These are phyloP conservation scores for Xylariaceae sp. DNA, from an alignment of 2,329 filamentous ascomycete species.

Conservation along the genomic window DNA sequence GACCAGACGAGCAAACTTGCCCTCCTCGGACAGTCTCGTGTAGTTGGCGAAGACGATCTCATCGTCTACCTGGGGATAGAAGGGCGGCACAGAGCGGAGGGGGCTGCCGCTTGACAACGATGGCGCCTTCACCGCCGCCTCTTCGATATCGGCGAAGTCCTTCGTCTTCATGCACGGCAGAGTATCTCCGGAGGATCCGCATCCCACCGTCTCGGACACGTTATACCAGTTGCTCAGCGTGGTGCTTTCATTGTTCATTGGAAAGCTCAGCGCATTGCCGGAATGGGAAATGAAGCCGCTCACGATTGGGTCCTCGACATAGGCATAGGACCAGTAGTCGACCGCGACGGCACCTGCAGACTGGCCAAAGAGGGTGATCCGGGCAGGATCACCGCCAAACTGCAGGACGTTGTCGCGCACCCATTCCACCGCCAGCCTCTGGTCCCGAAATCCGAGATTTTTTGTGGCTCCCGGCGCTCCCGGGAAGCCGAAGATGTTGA, in stretches of 20 bases:
- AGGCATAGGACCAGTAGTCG: not conserved
- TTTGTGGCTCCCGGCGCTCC: not conserved
- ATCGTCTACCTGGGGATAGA: too few relatives aligned
- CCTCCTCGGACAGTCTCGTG: too few relatives aligned
- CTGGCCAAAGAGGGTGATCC: not conserved
- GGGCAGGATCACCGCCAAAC: not conserved
- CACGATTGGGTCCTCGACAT: not conserved
- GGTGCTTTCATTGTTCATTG: not conserved
- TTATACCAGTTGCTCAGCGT: not conserved
- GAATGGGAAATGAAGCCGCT: not conserved
- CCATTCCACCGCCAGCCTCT: not conserved
- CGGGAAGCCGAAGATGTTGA: conserved; percentile 13
- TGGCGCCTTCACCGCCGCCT: too few relatives aligned
- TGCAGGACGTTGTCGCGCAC: not conserved
- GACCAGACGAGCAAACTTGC: too few relatives aligned
- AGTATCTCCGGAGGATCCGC: too few relatives aligned
- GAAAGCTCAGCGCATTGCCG: not conserved
- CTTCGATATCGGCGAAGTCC: too few relatives aligned
- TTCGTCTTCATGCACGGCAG: too few relatives aligned
- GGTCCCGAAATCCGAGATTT: not conserved
- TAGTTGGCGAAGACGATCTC: too few relatives aligned
- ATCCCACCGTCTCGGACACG: not conserved
- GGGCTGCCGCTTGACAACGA: too few relatives aligned
- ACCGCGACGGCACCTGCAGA: not conserved
- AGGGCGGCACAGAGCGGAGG: too few relatives aligned